Conservation (phyloP, 139 green algal species). For the Eudorina sp. region DNA sequence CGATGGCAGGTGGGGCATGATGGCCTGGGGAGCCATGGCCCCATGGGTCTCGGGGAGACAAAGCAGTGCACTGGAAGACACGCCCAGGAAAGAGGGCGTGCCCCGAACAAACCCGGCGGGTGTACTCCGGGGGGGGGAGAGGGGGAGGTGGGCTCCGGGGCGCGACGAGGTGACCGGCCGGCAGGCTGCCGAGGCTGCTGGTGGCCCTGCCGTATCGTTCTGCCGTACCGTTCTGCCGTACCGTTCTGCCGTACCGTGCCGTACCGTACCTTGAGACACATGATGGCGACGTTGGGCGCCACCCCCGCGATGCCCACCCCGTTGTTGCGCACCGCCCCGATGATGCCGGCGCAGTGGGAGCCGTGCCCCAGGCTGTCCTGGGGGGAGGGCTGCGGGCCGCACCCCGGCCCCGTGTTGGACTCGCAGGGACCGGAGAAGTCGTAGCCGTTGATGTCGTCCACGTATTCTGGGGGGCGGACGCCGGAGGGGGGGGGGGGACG, state of each 20-base stretch:
- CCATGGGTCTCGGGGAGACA: no score
- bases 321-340: conserved; percentile 20
- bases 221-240: no score
- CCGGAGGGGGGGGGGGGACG: no score
- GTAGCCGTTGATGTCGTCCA: conserved; percentile 29
- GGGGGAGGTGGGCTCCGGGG: background rate
- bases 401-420: background rate
- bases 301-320: conserved; percentile 2
- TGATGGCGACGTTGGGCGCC: conserved; percentile 19
- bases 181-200: no score
- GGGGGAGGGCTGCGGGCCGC: background rate
- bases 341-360: conserved; percentile 27
- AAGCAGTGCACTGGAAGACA: no score
- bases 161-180: no score
- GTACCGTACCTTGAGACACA: conserved; percentile 42
- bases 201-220: no score
- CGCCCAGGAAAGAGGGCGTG: background rate
- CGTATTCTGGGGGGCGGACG: background rate
- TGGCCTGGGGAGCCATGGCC: no score
- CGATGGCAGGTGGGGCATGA: no score
- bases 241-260: no score
- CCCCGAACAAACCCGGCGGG: no score
- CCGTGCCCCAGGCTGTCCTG: background rate
- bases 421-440: conserved; percentile 32
- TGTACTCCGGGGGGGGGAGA: background rate